These are phyloP conservation scores for Aspergillus leporis DNA, from an alignment of 495 filamentous ascomycete species.

Conservation along the genomic window DNA sequence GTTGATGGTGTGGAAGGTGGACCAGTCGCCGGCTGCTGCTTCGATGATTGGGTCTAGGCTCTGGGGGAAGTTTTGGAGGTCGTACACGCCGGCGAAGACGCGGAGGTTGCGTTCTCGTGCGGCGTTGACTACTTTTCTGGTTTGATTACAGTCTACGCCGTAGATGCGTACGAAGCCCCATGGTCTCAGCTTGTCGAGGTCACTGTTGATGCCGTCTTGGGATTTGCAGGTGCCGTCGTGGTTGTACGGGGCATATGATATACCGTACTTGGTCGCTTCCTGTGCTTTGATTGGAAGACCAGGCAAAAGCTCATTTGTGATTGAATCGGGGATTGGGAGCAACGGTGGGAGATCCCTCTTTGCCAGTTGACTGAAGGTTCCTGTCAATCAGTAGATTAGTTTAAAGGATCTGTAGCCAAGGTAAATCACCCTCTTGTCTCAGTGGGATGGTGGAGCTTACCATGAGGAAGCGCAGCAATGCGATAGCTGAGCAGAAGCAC, in stretches of 20 bases:
- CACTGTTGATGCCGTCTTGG: constrained; percentile 58
- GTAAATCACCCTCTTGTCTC: background rate
- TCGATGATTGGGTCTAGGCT: constrained; percentile 55
- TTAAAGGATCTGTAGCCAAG: background rate
- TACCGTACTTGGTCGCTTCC: constrained; percentile 41
- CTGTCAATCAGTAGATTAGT: background rate
- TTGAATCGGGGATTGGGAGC: constrained; percentile 5
- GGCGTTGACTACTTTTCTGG: constrained; percentile 57
- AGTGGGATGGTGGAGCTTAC: constrained; percentile 7
- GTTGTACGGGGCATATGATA: constrained; percentile 77
- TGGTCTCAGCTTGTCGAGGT: constrained; percentile 55
- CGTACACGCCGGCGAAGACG: constrained; percentile 72
- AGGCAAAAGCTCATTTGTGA: constrained; percentile 13
- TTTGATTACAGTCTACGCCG: constrained; percentile 76
- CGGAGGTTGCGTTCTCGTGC: constrained; percentile 59
- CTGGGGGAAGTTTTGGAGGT: constrained; percentile 55
- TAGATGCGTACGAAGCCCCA: constrained; percentile 68
- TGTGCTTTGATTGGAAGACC: constrained; percentile 12
- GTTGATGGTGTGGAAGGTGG: constrained; percentile 64
- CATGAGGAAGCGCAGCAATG: constrained; percentile 15
- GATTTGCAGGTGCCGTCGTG: constrained; percentile 65
- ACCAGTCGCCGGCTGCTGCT: constrained; percentile 61
- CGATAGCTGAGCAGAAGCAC: constrained; percentile 15
- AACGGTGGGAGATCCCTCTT: constrained; percentile 9
- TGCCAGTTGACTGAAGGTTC: background rate